Percentiles rank a stretch among this genome's conserved stretches.
These are phyloP conservation scores for Themeda triandra DNA, from an alignment of 176 grass and related monocot genomes.

Conservation along the genomic window DNA sequence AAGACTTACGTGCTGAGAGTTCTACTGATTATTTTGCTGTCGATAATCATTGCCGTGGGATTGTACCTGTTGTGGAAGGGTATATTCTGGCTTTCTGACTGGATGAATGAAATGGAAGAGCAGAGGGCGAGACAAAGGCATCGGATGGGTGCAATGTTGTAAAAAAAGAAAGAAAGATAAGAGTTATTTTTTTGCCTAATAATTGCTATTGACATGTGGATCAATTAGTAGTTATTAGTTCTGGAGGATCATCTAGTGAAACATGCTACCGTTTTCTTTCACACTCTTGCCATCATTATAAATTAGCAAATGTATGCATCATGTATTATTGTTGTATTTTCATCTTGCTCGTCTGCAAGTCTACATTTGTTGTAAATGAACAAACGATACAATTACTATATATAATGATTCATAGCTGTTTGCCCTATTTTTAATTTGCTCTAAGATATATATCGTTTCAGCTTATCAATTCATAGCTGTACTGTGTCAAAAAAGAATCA, in stretches of 20 bases:
- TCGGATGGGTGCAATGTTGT: slow-evolving; percentile 36
- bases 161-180: background rate
- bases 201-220: background rate
- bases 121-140: slow-evolving; percentile 41
- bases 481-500: too few species aligned
- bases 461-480: background rate
- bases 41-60: slow-evolving; percentile 18
- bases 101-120: slow-evolving; percentile 88
- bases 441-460: background rate
- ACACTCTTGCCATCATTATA: background rate
- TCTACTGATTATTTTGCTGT: slow-evolving; percentile 46
- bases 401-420: background rate
- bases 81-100: slow-evolving; percentile 72
- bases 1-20: slow-evolving; percentile 31
- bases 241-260: background rate
- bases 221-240: background rate
- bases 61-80: slow-evolving; percentile 46
- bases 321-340: background rate
- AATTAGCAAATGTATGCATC: background rate
- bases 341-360: background rate
- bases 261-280: background rate
- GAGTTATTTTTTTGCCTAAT: background rate
- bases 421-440: too few species aligned
- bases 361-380: background rate
- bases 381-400: background rate